A percentile compares a stretch with the other conserved stretches of the same genome.
These are phyloP conservation scores for Moesziomyces sp. DNA, from an alignment of 1,284 basidiomycete genomes.

Conservation along the genomic window DNA sequence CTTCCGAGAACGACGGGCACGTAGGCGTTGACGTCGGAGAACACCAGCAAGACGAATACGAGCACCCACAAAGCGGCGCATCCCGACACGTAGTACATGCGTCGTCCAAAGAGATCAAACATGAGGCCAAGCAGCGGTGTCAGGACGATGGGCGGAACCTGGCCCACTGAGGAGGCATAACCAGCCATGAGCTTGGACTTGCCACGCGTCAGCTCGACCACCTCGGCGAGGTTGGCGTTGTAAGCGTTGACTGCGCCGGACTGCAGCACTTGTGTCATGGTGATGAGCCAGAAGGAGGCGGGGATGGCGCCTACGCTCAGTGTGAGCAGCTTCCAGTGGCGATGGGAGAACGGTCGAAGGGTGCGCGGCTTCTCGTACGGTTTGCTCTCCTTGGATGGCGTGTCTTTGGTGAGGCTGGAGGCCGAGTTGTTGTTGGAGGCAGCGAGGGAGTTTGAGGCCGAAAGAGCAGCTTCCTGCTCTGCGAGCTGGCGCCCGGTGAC, in stretches of 20 bases:
- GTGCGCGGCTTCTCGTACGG: too few relatives aligned
- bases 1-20: constrained; percentile 68
- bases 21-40: constrained; percentile 68
- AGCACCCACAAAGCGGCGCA: constrained; percentile 68
- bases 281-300: constrained; percentile 63
- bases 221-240: constrained; percentile 69
- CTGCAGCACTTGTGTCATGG: constrained; percentile 65
- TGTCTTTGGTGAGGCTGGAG: constrained; percentile 9
- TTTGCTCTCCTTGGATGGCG: constrained; percentile 1
- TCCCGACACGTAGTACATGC: constrained; percentile 58
- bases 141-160: constrained; percentile 70
- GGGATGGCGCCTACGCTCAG: constrained; percentile 39
- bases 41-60: constrained; percentile 69
- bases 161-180: constrained; percentile 68
- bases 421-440: constrained; percentile 5
- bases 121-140: constrained; percentile 67
- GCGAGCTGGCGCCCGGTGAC: constrained; percentile 52
- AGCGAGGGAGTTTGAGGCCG: not conserved
- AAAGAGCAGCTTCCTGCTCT: constrained; percentile 1
- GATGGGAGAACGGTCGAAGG: constrained; percentile 13
- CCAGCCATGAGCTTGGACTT: constrained; percentile 69
- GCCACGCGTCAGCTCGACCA: constrained; percentile 68
- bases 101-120: constrained; percentile 45
- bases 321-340: constrained; percentile 12
- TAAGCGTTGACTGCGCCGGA: constrained; percentile 68